phyloP scores from a whole-genome alignment of 257 asterid genomes.

The Rehmannia glutinosa region DNA sequence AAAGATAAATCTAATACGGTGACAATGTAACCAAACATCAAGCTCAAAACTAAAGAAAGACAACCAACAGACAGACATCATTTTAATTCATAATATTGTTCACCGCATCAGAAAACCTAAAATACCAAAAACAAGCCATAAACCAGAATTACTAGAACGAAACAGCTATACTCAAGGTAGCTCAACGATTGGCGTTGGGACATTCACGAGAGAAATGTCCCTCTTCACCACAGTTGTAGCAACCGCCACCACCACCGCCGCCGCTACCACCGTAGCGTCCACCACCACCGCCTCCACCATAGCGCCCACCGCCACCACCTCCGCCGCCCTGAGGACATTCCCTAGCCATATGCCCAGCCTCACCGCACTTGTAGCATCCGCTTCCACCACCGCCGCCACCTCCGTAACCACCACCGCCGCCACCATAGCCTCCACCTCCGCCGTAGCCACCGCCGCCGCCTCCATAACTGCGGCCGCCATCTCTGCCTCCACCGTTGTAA shows the following conservation, averaged over 20 bases:
- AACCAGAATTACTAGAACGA: conserved; percentile 1
- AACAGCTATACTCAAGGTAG: background rate
- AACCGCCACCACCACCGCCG: conserved; percentile 27
- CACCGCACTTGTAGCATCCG: conserved; percentile 35
- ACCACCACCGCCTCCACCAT: conserved; percentile 19
- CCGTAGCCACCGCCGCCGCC: conserved; percentile 29
- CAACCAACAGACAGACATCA: too few species aligned
- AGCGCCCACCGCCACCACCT: conserved; percentile 18
- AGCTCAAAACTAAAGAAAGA: too few species aligned
- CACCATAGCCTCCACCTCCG: conserved; percentile 18
- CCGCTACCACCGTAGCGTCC: conserved; percentile 29
- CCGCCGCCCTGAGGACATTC: too few species aligned
- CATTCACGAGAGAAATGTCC: conserved; percentile 44
- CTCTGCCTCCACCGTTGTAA: conserved; percentile 28
- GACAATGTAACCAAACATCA: conserved; percentile 11
- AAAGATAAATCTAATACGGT: conserved; percentile 4
- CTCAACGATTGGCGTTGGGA: conserved; percentile 36
- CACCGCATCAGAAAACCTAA: conserved; percentile 7
- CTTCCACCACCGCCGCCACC: conserved; percentile 31
- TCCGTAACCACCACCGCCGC: conserved; percentile 13
- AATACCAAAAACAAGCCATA: background rate
- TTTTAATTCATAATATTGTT: too few species aligned
- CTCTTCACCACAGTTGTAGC: conserved; percentile 35
- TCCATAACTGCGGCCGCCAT: conserved; percentile 17
- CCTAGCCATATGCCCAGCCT: too few species aligned